Conservation (phyloP, 805 yeast species). For the Millerago galiae region DNA sequence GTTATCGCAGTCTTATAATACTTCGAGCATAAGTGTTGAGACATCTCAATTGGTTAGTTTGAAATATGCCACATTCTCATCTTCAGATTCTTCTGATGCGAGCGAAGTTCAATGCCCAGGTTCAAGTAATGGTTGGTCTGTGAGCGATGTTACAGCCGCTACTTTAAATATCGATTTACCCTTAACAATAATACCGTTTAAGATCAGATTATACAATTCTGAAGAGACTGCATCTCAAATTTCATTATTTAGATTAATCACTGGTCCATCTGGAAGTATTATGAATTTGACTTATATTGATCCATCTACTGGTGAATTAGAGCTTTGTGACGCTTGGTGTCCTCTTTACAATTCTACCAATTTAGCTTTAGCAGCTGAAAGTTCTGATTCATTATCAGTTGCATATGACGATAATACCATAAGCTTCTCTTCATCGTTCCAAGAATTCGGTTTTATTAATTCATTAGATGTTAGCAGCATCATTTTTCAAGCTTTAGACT, state of each 20-base stretch:
- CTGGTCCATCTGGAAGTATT: slow-evolving; percentile 78
- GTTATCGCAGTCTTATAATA: slow-evolving; percentile 26
- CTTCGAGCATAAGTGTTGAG: slow-evolving; percentile 36
- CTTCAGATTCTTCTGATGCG: slow-evolving; percentile 30
- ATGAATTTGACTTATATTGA: slow-evolving; percentile 87
- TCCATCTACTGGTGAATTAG: slow-evolving; percentile 52
- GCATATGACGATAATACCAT: slow-evolving; percentile 7
- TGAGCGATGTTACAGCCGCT: slow-evolving; percentile 44
- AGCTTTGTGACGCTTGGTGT: slow-evolving; percentile 83
- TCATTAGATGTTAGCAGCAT: slow-evolving; percentile 52
- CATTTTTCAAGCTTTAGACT: slow-evolving; percentile 55
- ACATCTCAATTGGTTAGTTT: slow-evolving; percentile 60
- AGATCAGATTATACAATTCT: slow-evolving; percentile 66
- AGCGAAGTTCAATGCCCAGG: slow-evolving; percentile 44
- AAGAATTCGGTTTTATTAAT: slow-evolving; percentile 80
- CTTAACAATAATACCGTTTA: slow-evolving; percentile 54
- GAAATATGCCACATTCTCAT: slow-evolving; percentile 45
- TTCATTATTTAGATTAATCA: slow-evolving; percentile 61
- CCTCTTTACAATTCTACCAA: slow-evolving; percentile 47
- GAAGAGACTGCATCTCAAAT: slow-evolving; percentile 37
- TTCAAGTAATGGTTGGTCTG: slow-evolving; percentile 46
- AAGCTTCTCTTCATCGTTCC: slow-evolving; percentile 38
- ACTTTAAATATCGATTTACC: slow-evolving; percentile 62
- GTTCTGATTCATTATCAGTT: slow-evolving; percentile 1
- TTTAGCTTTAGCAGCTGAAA: slow-evolving; percentile 19